Base-by-base conservation (phyloP, 2,329 filamentous ascomycete species). In the Hymenoscyphus linearis region DNA sequence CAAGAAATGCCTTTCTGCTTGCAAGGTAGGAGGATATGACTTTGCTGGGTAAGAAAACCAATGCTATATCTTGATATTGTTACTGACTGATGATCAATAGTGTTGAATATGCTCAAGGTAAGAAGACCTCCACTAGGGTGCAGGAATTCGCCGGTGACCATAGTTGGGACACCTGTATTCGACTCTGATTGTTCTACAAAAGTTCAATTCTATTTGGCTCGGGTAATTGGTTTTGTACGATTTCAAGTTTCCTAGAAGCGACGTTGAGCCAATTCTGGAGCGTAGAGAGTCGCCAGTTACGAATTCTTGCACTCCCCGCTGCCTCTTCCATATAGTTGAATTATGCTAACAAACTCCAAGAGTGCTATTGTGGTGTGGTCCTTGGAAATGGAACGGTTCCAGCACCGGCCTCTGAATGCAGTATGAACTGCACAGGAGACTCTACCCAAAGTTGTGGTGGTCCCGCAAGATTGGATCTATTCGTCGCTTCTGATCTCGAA, bases 401-500 rank as follows among this genome's bases (percentile, higher is more conserved):
- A 7, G 27, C 68, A 40, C 57, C 64, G 60, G 52, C 44, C 62
- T 56, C 59, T 58, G 60, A 69, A 26, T 76, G 74, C 64, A 71
- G 73, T 50, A 68, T 66, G 58, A 65, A 69, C 12, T 77, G 75
- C 66, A 69, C 65, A n/a, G 75, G 74, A 27, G 65, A 76, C 60
- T 55, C 65, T 10, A 64, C 63, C 2, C 64, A 74, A 59, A 70
- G 61, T 25, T 78, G 76, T 60, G 76, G 75, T 59, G 76, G 75
- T 14, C 61, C 62, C 12, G 58, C 59, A 10, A 64, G 69, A n/a
- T 22, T 77, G 12, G 69, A 74, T 54, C 61, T 77, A 7, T 77
- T 78, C 62, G 75, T 80, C 52, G 79, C 81, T 55, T 74, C 74
- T 58, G 78, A 82, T 59, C 73, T 84, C 35, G 71, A 78, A 69